Evolutionary conservation across 345 rosid genomes (phyloP), one percentile per base, ranked within the genome.

Genomic region (Pelargonium nanum): DNA sequence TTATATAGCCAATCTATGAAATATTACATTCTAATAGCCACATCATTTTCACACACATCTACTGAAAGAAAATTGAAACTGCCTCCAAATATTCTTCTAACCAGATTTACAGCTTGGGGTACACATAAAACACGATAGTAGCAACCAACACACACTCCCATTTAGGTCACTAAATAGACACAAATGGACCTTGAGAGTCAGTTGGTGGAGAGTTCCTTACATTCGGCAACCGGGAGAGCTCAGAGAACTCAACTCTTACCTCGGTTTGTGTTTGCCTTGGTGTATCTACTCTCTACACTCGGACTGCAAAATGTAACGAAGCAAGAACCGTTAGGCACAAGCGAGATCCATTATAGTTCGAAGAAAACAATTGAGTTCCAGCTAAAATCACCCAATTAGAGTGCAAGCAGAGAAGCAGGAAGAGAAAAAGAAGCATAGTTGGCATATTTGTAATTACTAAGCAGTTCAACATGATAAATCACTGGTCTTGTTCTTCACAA

Each of bases 391-490:
- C 16, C 15, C 15, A 40, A 40, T 40, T 12, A 40, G 48, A 40
- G 48, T 40, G 48, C 16, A 28, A 7, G n/a, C n/a, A 28, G 32
- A 28, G 45, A 32, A 23, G 19, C 4, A 53, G n/a, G n/a, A n/a
- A n/a, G n/a, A 22, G 19, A 24, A 26, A 19, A 30, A 17, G 30
- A 21, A 13, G 58, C 55, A 53, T 61, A 68, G 64, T 54, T 48
- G 50, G 73, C 59, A 52, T 55, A 44, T 50, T n/a, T 64, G 63
- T 62, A 57, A 65, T 65, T 54, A 55, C 56, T 66, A 64, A 70
- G 48, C 59, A 60, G 54, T 28, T 75, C 72, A 82, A 58, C 74
- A 64, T 44, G 75, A 68, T 72, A 77, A 48, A 53, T 78, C 76
- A 55, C 64, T 80, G 51, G 68, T 75, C 70, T 69, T 77, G 66